Evolutionary conservation across 495 filamentous ascomycete genomes (phyloP).

Genomic region (Cryomyces antarcticus): DNA sequence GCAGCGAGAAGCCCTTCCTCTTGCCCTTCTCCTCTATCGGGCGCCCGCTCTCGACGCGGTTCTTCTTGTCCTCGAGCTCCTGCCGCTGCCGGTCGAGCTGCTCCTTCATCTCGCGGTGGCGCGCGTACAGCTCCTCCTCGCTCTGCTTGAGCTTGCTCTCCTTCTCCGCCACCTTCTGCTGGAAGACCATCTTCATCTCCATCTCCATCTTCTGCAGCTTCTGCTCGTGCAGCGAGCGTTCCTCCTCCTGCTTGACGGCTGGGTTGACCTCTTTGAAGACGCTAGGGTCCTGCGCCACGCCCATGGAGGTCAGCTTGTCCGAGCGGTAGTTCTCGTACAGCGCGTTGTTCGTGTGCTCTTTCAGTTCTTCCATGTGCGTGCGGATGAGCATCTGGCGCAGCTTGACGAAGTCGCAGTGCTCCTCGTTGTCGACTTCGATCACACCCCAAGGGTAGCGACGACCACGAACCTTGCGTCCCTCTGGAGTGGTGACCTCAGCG

Average conservation of each 20-base stretch:
- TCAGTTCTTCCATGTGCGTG: conserved; percentile 99
- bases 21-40: conserved; percentile 87
- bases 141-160: conserved; percentile 98
- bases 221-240: conserved; percentile 92
- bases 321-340: conserved; percentile 99
- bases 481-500: conserved; percentile 68
- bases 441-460: conserved; percentile 96
- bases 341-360: conserved; percentile 98
- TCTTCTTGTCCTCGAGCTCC: conserved; percentile 96
- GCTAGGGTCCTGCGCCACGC: conserved; percentile 90
- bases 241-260: conserved; percentile 98
- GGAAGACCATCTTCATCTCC: conserved; percentile 99
- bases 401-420: conserved; percentile 99
- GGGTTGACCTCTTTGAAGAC: conserved; percentile 99
- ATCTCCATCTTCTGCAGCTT: conserved; percentile 99
- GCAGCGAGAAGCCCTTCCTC: conserved; percentile 96
- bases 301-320: conserved; percentile 95
- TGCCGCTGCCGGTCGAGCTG: conserved; percentile 83
- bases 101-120: conserved; percentile 99
- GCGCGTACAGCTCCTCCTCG: conserved; percentile 94
- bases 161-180: conserved; percentile 98
- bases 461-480: conserved; percentile 89
- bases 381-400: conserved; percentile 98
- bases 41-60: conserved; percentile 74
- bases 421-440: conserved; percentile 98